Evolutionary conservation across 2,329 filamentous ascomycete species (phyloP), one percentile per base, ranked within the genome.

Genomic region (Ophiobolus disseminans): DNA sequence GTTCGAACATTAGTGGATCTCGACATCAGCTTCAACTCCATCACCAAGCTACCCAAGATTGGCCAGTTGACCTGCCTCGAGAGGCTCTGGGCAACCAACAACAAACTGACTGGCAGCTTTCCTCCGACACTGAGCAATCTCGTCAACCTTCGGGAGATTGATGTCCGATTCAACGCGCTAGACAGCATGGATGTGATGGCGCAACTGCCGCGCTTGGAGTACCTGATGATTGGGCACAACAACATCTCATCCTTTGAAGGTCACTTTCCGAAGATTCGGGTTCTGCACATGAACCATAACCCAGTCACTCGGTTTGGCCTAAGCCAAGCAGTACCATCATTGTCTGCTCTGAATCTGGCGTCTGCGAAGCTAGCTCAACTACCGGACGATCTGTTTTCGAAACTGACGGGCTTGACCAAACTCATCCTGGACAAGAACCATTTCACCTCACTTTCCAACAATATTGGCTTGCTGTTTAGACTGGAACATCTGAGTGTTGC

Each of bases 11-110:
- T 99, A 36, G 89, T 96, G 10, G 93, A 99, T 68, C 83, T 99
- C 31, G 94, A 99, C 65, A 85, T 99, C 68, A 97, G 93, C 70
- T 99, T 99, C 82, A 99, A 99, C 69, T 84, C 87, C 31, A 96
- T 99, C 54, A 83, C 84, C 9, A 83, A 79, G 44, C 77, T 99
- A 6, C 91, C 92, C 0, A 86, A 87, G 55, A 89, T 99, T 57
- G 90, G 91, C 5, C 85, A 86, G 45, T 76, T 99, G 48, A 85
- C 81, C 48, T 90, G 86, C 45, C 77, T 99, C 28, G 94, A 97
- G 73, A 86, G 92, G 56, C 82, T 99, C 22, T 91, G 94, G 76
- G 93, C 96, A 60, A 97, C 94, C 2, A 99, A 99, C 76, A 99
- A 99, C 74, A 87, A 89, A 52, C 78, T 99, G 11, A 82, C 83